Evolutionary conservation across 2,329 filamentous ascomycete genomes (phyloP), one percentile per base, ranked within the genome.

Genomic region (Fusarium pseudograminearum): DNA sequence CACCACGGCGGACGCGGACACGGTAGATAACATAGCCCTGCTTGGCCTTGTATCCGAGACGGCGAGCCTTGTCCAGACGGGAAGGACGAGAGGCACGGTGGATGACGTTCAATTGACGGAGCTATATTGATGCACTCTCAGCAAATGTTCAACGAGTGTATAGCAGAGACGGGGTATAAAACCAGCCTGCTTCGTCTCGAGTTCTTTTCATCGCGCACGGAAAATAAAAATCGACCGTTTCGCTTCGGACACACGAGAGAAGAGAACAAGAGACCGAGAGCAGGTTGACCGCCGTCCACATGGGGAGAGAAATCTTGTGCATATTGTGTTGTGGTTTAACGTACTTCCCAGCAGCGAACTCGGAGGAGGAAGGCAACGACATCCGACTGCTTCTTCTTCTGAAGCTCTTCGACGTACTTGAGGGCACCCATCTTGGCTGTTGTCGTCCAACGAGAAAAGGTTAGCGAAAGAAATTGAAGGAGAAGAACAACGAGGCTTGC

Each of bases 341-440:
- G 87, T 89, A 95, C 95, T 93, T 99, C 96, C 96, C 96, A 99
- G 94, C 96, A 99, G 88, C 96, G 94, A 83, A 97, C 94, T 85
- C 94, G 95, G 86, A 98, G 93, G 87, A 99, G 92, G 91, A 99
- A 99, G 89, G 94, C 94, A 89, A 98, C 93, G 83, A 99, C 92
- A 90, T 99, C 96, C 85, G 93, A 97, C 92, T 99, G 96, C 94
- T 99, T 99, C 93, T 97, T 98, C 94, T 99, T 98, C 86, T 98
- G 94, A 89, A 99, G 92, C 91, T 99, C 96, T 91, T 99, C 97
- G 87, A 99, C 93, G 89, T 97, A 99, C 89, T 99, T 99, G 86
- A 98, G 93, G 89, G 95, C 95, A 93, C 96, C 96, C 96, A 98
- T 98, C 90, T 95, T 89, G 83, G 80, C 86, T 88, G 76, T 77